Evolutionary conservation across 2,329 filamentous ascomycete species (phyloP), one percentile per base, ranked within the genome.

Genomic region (Scorias spongiosa): DNA sequence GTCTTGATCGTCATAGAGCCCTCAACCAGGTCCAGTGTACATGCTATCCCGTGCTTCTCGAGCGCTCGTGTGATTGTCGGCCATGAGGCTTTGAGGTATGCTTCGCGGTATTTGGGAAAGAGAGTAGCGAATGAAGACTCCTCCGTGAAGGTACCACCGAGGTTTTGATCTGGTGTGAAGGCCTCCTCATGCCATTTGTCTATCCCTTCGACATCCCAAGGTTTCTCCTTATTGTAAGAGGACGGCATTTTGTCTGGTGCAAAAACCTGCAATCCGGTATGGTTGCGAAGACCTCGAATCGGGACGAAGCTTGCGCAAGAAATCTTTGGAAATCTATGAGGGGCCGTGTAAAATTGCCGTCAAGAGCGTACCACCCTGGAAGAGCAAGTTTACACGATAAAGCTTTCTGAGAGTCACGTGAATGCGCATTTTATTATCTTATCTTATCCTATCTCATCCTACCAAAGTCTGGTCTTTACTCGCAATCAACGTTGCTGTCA

Each of bases 1-100:
- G 91, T 96, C 66, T 89, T 93, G 51, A 96, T 89, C 0, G 84
- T 88, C 89, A 96, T 96, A 61, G 80, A 86, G 59, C 91, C 91
- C 63, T 96, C 88, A 4, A 96, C 83, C 62, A 98, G 72, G 68
- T 98, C 89, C 20, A 98, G 77, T 8, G 84, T 88, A 60, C 89
- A 95, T 38, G 84, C 85, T 40, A 98, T 86, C 51, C 88, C 87
- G 45, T 75, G 71, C 65, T 91, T 93, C 57, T 93, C 84, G 47
- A 98, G 78, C 1, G 84, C 74, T 56, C 82, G 81, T 26, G 87
- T 96, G 46, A 98, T 78, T 39, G 93, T 74, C 2, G 89, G 86
- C 91, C 91, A 98, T 55, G 82, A 81, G 61, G 93, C 85, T 59
- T 84, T 87, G 44, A 98, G 70, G 58, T 96, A 95, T 41, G 85